These are phyloP conservation scores for Schrenkiella parvula DNA, from an alignment of 345 rosid genomes.

Conservation along the genomic window DNA sequence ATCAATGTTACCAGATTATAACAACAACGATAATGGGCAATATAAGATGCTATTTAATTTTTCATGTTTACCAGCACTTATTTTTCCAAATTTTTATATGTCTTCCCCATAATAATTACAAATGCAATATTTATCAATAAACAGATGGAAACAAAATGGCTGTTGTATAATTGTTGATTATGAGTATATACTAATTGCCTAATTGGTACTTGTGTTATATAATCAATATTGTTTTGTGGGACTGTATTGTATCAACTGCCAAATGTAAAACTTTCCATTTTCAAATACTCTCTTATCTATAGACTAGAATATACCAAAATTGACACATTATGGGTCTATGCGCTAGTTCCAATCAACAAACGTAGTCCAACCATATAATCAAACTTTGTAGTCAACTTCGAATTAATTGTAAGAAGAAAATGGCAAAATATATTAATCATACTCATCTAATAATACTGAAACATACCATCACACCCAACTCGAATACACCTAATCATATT, in stretches of 20 bases:
- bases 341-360: slow-evolving; percentile 12
- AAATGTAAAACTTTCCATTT: not conserved
- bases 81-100: not conserved
- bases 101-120: not conserved
- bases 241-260: not conserved
- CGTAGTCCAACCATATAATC: not conserved
- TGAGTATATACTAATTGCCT: not conserved
- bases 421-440: not conserved
- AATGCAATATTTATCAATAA: not conserved
- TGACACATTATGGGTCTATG: slow-evolving; percentile 5
- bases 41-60: not conserved
- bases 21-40: not conserved
- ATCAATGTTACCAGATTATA: not conserved
- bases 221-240: not conserved
- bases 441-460: not conserved
- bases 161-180: slow-evolving; percentile 8
- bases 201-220: not conserved
- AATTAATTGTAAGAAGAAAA: not conserved
- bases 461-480: slow-evolving; percentile 22
- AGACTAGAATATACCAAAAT: not conserved
- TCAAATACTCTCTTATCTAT: not conserved
- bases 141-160: slow-evolving; percentile 8
- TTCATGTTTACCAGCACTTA: not conserved
- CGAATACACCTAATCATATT: slow-evolving; percentile 1
- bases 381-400: slow-evolving; percentile 18